Percentiles rank a stretch among this genome's conserved stretches.
Conservation (phyloP, 2,329 filamentous ascomycete species). For the Aplosporella prunicola region DNA sequence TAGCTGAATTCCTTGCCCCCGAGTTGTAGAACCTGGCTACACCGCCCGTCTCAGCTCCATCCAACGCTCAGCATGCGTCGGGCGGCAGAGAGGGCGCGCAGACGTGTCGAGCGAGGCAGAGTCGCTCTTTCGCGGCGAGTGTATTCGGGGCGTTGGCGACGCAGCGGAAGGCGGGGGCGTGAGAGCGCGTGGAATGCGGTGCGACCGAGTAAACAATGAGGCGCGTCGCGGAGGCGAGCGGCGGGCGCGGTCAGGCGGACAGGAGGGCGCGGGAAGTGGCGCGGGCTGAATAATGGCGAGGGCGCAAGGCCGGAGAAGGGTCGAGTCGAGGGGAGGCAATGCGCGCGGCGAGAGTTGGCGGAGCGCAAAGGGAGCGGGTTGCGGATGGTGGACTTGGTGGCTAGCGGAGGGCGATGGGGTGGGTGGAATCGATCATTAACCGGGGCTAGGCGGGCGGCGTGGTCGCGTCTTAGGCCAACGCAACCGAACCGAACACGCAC, state of each 20-base stretch:
- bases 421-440: too few relatives aligned
- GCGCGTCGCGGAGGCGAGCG: conserved; percentile 7
- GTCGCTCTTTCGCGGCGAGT: conserved; percentile 1
- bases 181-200: conserved; percentile 10
- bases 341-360: neutral
- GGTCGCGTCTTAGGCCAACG: too few relatives aligned
- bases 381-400: conserved; percentile 1
- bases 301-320: conserved; percentile 1
- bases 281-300: conserved; percentile 8
- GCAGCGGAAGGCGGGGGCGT: conserved; percentile 7
- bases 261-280: neutral
- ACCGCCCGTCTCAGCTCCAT: conserved; percentile 10
- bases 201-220: conserved; percentile 11
- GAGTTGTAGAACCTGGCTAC: conserved; percentile 8
- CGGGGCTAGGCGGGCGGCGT: too few relatives aligned
- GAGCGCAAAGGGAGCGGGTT: too few relatives aligned
- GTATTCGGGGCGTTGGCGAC: conserved; percentile 8
- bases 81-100: conserved; percentile 2
- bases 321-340: neutral
- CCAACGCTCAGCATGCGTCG: conserved; percentile 8
- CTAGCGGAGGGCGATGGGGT: too few relatives aligned
- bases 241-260: conserved; percentile 4
- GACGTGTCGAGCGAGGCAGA: conserved; percentile 6
- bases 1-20: conserved; percentile 11
- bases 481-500: too few relatives aligned